phyloP scores from a whole-genome alignment of 1,284 basidiomycete species.

The Cutaneotrichosporon sp. region DNA sequence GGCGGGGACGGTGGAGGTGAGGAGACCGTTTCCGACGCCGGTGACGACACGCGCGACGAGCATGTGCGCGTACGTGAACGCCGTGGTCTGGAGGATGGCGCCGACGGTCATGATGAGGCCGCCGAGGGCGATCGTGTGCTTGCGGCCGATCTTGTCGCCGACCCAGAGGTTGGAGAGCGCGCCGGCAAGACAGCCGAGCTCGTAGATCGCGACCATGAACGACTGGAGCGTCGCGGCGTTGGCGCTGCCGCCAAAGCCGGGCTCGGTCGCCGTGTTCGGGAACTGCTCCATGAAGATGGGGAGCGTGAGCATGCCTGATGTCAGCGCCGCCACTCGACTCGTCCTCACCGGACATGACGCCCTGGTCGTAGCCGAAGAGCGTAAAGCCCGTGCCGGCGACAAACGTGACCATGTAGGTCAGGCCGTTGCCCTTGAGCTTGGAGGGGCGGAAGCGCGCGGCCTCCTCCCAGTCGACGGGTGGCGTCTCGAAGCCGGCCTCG shows the following conservation, averaged over 20 bases:
- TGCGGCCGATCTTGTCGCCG: slow-evolving; percentile 49
- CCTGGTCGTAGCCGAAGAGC: slow-evolving; percentile 32
- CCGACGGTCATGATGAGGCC: slow-evolving; percentile 59
- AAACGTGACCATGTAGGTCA: slow-evolving; percentile 22
- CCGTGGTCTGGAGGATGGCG: slow-evolving; percentile 54
- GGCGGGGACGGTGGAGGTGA: slow-evolving; percentile 58
- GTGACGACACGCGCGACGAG: slow-evolving; percentile 65
- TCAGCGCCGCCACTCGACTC: not conserved
- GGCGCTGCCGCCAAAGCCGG: slow-evolving; percentile 10
- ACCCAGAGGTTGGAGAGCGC: slow-evolving; percentile 51
- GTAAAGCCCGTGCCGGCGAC: slow-evolving; percentile 23
- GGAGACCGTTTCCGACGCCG: slow-evolving; percentile 58
- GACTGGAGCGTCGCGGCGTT: slow-evolving; percentile 42
- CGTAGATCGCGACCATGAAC: slow-evolving; percentile 51
- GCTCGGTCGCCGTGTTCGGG: slow-evolving; percentile 22
- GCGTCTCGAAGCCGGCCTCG: slow-evolving; percentile 14
- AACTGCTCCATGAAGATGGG: slow-evolving; percentile 34
- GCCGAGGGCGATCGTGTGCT: slow-evolving; percentile 46
- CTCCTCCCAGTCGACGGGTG: slow-evolving; percentile 13
- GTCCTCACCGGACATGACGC: slow-evolving; percentile 42
- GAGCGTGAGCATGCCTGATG: slow-evolving; percentile 42
- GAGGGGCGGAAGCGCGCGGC: slow-evolving; percentile 15
- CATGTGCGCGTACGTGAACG: slow-evolving; percentile 63
- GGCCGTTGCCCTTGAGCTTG: slow-evolving; percentile 13
- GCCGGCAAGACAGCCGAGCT: slow-evolving; percentile 53